Conservation (phyloP, 257 asterid species). For the Solanum dulcamara region DNA sequence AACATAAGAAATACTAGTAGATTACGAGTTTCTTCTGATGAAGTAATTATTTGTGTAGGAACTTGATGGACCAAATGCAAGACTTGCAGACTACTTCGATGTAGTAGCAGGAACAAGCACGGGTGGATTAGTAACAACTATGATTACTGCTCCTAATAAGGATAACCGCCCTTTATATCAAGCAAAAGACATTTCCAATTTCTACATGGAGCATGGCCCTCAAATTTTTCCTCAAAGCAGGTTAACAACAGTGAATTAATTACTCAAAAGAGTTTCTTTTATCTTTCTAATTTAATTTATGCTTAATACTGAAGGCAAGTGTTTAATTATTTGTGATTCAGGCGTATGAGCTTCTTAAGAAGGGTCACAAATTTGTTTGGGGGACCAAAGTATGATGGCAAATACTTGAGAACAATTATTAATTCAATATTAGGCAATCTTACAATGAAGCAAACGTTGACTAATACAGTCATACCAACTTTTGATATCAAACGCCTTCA, state of each 20-base stretch:
- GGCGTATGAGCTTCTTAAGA: constrained; percentile 26
- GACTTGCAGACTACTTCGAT: constrained; percentile 71
- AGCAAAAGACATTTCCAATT: constrained; percentile 43
- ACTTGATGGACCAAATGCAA: constrained; percentile 61
- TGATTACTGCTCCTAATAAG: constrained; percentile 55
- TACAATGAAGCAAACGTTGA: constrained; percentile 24
- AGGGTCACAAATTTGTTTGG: constrained; percentile 27
- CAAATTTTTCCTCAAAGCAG: constrained; percentile 37
- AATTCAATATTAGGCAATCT: constrained; percentile 20
- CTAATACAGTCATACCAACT: constrained; percentile 35
- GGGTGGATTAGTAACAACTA: constrained; percentile 50
- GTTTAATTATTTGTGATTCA: neutral
- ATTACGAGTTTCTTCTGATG: neutral
- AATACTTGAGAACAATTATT: constrained; percentile 20
- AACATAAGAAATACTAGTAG: neutral
- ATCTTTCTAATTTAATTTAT: neutral
- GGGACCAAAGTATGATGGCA: constrained; percentile 56
- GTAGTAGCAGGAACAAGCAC: constrained; percentile 75
- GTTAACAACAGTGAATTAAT: constrained; percentile 1
- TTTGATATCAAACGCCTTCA: constrained; percentile 43
- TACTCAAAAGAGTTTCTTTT: too few relatives aligned
- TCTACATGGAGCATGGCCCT: constrained; percentile 52
- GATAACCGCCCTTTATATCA: constrained; percentile 44
- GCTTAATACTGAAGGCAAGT: neutral
- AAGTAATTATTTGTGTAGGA: constrained; percentile 17